Evolutionary conservation across 306 rosid species (phyloP), one percentile per base, ranked within the genome.

Genomic region (Acacia melanoxylon): DNA sequence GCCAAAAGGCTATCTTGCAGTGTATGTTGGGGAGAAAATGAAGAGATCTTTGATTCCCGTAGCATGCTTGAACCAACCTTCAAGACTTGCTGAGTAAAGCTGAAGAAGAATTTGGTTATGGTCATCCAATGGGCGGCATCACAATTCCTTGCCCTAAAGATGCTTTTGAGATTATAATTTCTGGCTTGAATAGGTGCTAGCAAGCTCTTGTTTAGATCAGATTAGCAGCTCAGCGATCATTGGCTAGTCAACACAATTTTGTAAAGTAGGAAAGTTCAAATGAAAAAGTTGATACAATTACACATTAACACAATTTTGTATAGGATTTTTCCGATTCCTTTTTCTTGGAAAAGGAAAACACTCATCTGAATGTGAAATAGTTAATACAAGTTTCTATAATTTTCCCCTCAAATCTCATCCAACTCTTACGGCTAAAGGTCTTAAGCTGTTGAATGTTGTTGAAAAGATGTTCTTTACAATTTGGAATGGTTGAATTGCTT

Each of bases 41-140:
- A 86, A 74, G 77, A 69, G 90, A 5, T 88, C 54, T 31, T 75
- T 87, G 14, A 84, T 88, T 46, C 91, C 92, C 0, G 3, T 85
- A 51, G 78, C 83, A 56, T 77, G 66, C 72, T 77, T 77, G 73
- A 87, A 62, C 13, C 74, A 83, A 37, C 56, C 83, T 5, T 24
- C 71, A 82, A 77, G 79, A 80, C 1, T 68, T 87, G 65, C 4
- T 87, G 13, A 46, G 49, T 41, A 66, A 73, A 73, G 86, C 66
- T 4, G 80, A 86, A 63, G 85, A 89, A 74, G 85, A 86, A 46
- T 84, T 86, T 61, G 87, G 88, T 22, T 86, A 81, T 84, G 83
- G 80, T 66, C 91, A 89, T 80, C 85, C 91, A 19, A 84, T 74
- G 85, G 87, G 91, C 4, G 88, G 88, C 37, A 85, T 89, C 46